Conservation (phyloP, 129 eudicot genomes). For the Pulicaria dysenterica region DNA sequence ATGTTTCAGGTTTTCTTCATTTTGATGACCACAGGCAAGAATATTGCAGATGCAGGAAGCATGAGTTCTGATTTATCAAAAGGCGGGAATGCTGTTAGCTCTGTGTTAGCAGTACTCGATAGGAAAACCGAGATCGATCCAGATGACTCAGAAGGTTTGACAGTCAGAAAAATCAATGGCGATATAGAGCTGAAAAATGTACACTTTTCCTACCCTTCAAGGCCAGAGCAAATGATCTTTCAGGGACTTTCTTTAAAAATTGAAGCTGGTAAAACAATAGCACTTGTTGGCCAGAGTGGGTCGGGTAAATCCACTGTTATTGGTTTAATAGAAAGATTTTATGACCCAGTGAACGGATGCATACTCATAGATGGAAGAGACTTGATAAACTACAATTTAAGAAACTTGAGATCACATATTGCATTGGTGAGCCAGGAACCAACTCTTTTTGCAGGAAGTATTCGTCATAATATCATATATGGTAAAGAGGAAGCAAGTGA, state of each 20-base stretch:
- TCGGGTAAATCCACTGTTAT: conserved; percentile 85
- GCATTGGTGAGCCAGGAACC: conserved; percentile 87
- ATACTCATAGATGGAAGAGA: conserved; percentile 55
- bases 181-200: conserved; percentile 56
- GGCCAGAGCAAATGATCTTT: conserved; percentile 72
- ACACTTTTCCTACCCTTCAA: conserved; percentile 63
- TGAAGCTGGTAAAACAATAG: conserved; percentile 73
- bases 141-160: conserved; percentile 42
- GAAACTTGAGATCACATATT: conserved; percentile 60
- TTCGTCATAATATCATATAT: conserved; percentile 60
- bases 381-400: conserved; percentile 58
- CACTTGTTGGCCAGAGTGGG: conserved; percentile 84
- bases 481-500: conserved; percentile 67
- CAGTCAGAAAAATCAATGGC: conserved; percentile 42
- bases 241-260: conserved; percentile 63
- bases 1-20: conserved; percentile 79
- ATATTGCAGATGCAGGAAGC: conserved; percentile 88
- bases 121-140: conserved; percentile 65
- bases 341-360: conserved; percentile 66
- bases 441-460: conserved; percentile 70
- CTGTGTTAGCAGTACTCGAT: conserved; percentile 63
- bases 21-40: conserved; percentile 81
- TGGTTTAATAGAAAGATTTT: conserved; percentile 66
- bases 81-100: conserved; percentile 64
- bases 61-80: conserved; percentile 72